A percentile compares a stretch with the other conserved stretches of the same genome.
These are phyloP conservation scores for Pestalotiopsis sp. DNA, from an alignment of 2,329 filamentous ascomycete species.

Conservation along the genomic window DNA sequence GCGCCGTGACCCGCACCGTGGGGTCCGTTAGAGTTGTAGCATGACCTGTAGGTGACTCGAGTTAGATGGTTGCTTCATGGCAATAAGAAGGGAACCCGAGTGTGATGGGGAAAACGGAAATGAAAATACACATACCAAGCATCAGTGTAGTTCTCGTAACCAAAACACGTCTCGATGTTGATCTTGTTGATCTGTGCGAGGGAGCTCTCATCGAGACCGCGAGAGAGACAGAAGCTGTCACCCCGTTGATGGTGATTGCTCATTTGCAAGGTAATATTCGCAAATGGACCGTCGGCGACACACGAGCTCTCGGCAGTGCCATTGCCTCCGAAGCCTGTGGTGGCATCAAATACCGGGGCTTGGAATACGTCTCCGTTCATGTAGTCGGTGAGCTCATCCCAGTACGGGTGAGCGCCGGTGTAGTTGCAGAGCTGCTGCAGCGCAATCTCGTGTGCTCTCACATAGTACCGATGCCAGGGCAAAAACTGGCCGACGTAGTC, in stretches of 20 bases:
- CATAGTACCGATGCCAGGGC: constrained; percentile 37
- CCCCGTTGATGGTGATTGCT: neutral
- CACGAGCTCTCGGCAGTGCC: neutral
- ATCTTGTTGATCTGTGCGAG: neutral
- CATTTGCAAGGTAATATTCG: neutral
- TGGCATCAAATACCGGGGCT: neutral
- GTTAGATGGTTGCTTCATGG: neutral
- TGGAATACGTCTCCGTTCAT: neutral
- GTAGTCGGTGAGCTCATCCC: neutral
- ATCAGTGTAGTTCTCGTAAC: neutral
- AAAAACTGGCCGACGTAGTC: constrained; percentile 34
- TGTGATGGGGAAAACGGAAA: neutral
- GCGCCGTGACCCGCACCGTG: neutral
- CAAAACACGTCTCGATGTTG: neutral
- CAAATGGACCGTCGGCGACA: neutral
- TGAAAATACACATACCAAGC: neutral
- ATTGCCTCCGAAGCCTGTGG: neutral
- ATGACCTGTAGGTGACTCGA: neutral
- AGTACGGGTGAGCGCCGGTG: constrained; percentile 17
- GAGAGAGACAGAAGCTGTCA: constrained; percentile 7
- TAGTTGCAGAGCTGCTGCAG: constrained; percentile 33
- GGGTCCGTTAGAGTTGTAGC: neutral
- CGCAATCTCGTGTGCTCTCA: constrained; percentile 33
- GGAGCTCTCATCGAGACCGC: neutral
- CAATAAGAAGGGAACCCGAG: too few species aligned